Percentiles rank a stretch among this genome's conserved stretches.
Conservation (phyloP, 1,284 basidiomycete genomes). For the Trametes sp. region DNA sequence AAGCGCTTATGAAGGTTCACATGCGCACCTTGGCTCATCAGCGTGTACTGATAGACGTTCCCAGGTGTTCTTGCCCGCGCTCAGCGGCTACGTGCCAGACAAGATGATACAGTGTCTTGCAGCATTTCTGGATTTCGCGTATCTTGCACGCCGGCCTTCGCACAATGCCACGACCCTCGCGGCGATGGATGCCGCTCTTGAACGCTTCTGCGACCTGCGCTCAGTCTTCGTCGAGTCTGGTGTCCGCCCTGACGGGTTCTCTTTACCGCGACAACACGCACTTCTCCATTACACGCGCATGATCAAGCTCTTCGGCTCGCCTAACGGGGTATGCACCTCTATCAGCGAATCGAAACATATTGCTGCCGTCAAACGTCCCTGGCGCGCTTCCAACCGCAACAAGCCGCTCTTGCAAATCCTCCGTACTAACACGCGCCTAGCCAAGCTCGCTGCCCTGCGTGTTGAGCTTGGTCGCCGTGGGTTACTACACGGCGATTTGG, state of each 20-base stretch:
- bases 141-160: slow-evolving; percentile 13
- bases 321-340: slow-evolving; percentile 34
- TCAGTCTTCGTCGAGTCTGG: slow-evolving; percentile 19
- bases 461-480: slow-evolving; percentile 16
- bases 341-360: slow-evolving; percentile 37
- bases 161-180: slow-evolving; percentile 8
- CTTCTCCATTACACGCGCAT: slow-evolving; percentile 9
- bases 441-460: slow-evolving; percentile 24
- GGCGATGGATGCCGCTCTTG: slow-evolving; percentile 16
- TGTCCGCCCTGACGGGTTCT: slow-evolving; percentile 22
- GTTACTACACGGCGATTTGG: slow-evolving; percentile 2
- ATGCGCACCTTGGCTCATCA: neutral
- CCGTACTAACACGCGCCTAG: slow-evolving; percentile 20
- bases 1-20: slow-evolving; percentile 33
- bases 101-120: slow-evolving; percentile 14
- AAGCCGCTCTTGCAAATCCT: slow-evolving; percentile 33
- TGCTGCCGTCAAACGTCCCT: slow-evolving; percentile 33
- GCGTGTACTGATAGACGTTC: neutral
- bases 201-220: slow-evolving; percentile 18
- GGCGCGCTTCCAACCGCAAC: slow-evolving; percentile 28
- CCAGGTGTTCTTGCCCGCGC: slow-evolving; percentile 30
- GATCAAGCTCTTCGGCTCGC: slow-evolving; percentile 27
- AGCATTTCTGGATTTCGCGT: slow-evolving; percentile 26
- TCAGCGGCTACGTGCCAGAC: slow-evolving; percentile 27
- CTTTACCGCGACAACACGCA: slow-evolving; percentile 30